Base-by-base conservation (phyloP, 1,139 yeast genomes). In the Kazachstania sp. region DNA sequence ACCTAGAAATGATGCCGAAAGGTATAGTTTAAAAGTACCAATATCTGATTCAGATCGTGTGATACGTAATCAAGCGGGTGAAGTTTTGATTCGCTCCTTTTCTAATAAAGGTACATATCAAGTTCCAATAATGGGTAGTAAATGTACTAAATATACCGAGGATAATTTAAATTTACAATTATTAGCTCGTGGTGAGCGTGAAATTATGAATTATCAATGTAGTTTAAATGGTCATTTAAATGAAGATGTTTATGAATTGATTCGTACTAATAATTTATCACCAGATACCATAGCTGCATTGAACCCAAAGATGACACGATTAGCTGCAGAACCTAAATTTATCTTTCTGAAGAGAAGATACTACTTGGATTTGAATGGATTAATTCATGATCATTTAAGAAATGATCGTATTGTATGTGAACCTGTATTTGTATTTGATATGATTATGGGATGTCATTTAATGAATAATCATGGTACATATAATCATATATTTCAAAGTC, bases 381-480 rank as follows among this genome's bases (percentile, higher is more conserved):
- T 50, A 9, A 57, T 65, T 5, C 52, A 55, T 31, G 67, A 63
- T 48, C 51, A 51, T 31, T 51, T 57, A 35, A 54, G 57, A 40
- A 44, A 49, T 11, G 56, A 61, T 41, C 56, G 51, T 28, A 52
- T 60, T 12, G 58, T 63, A 3, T 57, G 60, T 47, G 64, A 61
- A 34, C 68, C 68, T 0, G 51, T 59, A 11, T 45, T 46, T 32
- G 47, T 62, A n/a, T 60, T 51, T 35, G 61, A 63, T 41, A 46
- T 60, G 36, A 53, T 63, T 11, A 55, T 63, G 50, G 51, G 57
- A 11, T 56, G 60, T 6, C 68, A 65, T 50, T 40, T 65, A 15
- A 49, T 62, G 46, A 64, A 65, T 48, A 49, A 51, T 16, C 67
- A 64, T 49, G 46, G 55, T 41, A 48, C 50, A 11, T 49, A 46